A percentile compares a stretch with the other conserved stretches of the same genome.
These are phyloP conservation scores for Panellus pusillus DNA, from an alignment of 768 basidiomycete genomes.

Conservation along the genomic window DNA sequence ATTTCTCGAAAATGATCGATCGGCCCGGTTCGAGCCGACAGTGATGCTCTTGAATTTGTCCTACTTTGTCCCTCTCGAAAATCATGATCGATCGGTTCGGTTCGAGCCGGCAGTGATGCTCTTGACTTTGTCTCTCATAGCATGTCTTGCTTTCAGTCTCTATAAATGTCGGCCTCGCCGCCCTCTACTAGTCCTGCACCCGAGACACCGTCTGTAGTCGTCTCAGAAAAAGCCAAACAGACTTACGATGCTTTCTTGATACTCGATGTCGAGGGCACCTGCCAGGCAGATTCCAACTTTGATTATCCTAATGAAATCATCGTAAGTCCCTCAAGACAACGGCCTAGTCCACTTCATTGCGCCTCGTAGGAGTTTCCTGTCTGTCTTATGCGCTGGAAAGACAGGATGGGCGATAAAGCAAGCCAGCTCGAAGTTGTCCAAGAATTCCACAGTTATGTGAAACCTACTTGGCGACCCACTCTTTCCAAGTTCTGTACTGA, in stretches of 20 bases:
- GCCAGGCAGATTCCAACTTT: conserved; percentile 64
- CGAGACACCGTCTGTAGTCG: too few species aligned
- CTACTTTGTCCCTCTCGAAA: too few species aligned
- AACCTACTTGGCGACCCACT: conserved; percentile 81
- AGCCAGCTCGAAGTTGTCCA: conserved; percentile 66
- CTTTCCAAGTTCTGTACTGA: conserved; percentile 83
- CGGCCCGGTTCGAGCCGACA: neutral
- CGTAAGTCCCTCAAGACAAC: conserved; percentile 46
- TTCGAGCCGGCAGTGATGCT: too few species aligned
- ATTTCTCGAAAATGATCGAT: conserved; percentile 5
- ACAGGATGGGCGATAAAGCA: conserved; percentile 53
- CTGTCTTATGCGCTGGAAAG: conserved; percentile 80
- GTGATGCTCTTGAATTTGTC: too few species aligned
- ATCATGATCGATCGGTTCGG: neutral
- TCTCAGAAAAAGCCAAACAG: conserved; percentile 29
- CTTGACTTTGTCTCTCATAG: too few species aligned
- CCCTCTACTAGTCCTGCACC: too few species aligned
- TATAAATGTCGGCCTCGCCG: too few species aligned
- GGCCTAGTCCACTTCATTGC: conserved; percentile 4
- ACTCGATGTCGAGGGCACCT: conserved; percentile 89
- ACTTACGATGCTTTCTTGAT: conserved; percentile 81
- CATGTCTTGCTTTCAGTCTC: too few species aligned
- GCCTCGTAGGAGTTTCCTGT: conserved; percentile 85
- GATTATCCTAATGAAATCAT: conserved; percentile 96
- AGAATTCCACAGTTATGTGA: conserved; percentile 87